phyloP scores from a whole-genome alignment of 2,329 filamentous ascomycete genomes.

The Pyrenophora seminiperda region DNA sequence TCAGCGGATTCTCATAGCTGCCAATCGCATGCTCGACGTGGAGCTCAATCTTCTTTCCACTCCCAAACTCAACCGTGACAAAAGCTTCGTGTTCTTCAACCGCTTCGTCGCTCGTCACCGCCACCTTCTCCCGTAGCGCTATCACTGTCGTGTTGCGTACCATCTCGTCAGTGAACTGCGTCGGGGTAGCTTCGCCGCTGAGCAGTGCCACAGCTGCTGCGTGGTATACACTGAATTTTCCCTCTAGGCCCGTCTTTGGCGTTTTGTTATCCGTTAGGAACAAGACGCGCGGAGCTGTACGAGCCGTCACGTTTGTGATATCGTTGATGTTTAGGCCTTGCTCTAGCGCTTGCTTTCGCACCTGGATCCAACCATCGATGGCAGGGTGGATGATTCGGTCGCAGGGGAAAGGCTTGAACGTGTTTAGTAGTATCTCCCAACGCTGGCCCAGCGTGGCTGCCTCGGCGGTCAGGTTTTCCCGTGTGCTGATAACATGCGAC shows the following conservation, averaged over 20 bases:
- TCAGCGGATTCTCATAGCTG: conserved; percentile 57
- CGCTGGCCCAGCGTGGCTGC: conserved; percentile 43
- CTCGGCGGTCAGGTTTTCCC: conserved; percentile 49
- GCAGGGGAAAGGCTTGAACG: conserved; percentile 63
- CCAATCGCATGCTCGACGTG: conserved; percentile 59
- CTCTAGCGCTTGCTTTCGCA: conserved; percentile 49
- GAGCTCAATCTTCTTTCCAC: conserved; percentile 50
- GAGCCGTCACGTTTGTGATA: conserved; percentile 56
- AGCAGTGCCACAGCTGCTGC: conserved; percentile 58
- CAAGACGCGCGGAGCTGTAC: conserved; percentile 59
- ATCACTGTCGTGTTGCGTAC: conserved; percentile 53
- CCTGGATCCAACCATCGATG: conserved; percentile 59
- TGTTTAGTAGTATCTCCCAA: conserved; percentile 62
- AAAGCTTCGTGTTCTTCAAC: conserved; percentile 53
- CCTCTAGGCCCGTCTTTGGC: conserved; percentile 58
- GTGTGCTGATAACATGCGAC: conserved; percentile 57
- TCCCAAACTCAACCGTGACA: conserved; percentile 47
- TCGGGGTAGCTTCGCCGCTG: conserved; percentile 58
- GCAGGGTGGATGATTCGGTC: conserved; percentile 63
- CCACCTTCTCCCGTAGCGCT: conserved; percentile 53
- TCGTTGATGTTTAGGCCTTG: conserved; percentile 38
- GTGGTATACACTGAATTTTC: conserved; percentile 63
- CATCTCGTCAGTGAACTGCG: conserved; percentile 57
- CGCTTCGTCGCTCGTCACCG: conserved; percentile 50
- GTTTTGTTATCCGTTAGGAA: conserved; percentile 59